These are phyloP conservation scores for Oryza nivara DNA, from an alignment of 176 grass and related monocot genomes.

Conservation along the genomic window DNA sequence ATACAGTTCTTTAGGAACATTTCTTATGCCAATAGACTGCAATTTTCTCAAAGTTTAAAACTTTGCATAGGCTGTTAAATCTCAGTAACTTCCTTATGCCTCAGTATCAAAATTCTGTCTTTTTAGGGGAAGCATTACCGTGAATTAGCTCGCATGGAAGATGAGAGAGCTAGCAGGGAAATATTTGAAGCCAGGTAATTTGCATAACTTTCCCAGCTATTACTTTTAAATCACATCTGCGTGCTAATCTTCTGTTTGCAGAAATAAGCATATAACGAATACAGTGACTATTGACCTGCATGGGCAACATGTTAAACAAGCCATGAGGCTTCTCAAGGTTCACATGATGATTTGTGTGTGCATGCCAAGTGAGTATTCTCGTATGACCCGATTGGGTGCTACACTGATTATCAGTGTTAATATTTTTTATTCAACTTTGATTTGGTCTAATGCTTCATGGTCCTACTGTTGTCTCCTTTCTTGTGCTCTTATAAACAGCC, in stretches of 20 bases:
- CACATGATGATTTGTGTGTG: constrained; percentile 75
- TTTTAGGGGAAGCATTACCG: constrained; percentile 86
- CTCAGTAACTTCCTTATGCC: background rate
- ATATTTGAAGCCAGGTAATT: constrained; percentile 88
- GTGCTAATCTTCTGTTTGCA: constrained; percentile 44
- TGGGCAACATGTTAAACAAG: constrained; percentile 90
- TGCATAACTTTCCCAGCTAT: background rate
- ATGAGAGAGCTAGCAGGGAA: constrained; percentile 73
- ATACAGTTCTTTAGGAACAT: background rate
- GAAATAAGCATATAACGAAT: constrained; percentile 89
- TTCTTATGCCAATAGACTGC: background rate
- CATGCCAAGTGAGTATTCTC: constrained; percentile 76
- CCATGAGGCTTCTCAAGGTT: constrained; percentile 80
- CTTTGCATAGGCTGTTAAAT: background rate
- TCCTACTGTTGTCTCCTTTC: background rate
- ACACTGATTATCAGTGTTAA: background rate
- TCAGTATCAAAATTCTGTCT: background rate
- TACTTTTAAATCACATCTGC: constrained; percentile 27
- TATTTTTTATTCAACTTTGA: background rate
- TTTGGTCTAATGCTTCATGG: constrained; percentile 38
- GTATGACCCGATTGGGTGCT: background rate
- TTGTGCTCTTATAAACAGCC: constrained; percentile 51
- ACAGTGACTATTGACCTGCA: constrained; percentile 91
- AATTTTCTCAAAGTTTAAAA: background rate
- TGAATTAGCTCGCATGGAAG: constrained; percentile 69